phyloP scores from a whole-genome alignment of 1,284 basidiomycete genomes.

The Sanguinoderma infundibulare region DNA sequence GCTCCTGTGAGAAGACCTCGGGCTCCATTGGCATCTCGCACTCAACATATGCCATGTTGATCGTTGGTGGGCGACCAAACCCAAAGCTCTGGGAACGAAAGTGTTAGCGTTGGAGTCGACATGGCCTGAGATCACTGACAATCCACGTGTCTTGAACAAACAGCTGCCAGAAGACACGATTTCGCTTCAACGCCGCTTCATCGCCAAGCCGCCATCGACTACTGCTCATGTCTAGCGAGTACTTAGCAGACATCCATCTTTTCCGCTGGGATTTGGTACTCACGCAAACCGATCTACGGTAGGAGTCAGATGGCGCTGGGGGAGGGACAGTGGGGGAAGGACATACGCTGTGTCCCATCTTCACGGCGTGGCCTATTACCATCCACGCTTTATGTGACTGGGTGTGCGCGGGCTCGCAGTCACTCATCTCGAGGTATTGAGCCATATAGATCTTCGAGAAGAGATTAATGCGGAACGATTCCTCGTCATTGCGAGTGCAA shows the following conservation, averaged over 20 bases:
- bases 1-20: slow-evolving; percentile 37
- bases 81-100: slow-evolving; percentile 54
- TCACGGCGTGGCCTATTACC: slow-evolving; percentile 59
- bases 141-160: slow-evolving; percentile 61
- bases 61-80: slow-evolving; percentile 63
- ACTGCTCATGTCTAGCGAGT: slow-evolving; percentile 60
- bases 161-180: slow-evolving; percentile 67
- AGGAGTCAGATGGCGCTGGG: no score
- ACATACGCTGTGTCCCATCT: slow-evolving; percentile 60
- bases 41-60: slow-evolving; percentile 58
- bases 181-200: slow-evolving; percentile 49
- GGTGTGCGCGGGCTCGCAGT: slow-evolving; percentile 46
- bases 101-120: background rate
- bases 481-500: background rate
- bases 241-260: background rate
- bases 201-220: slow-evolving; percentile 59
- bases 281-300: slow-evolving; percentile 68
- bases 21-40: slow-evolving; percentile 55
- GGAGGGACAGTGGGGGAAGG: background rate
- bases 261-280: slow-evolving; percentile 26
- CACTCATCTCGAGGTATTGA: slow-evolving; percentile 61
- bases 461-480: background rate
- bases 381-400: slow-evolving; percentile 56
- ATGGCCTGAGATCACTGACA: slow-evolving; percentile 40
- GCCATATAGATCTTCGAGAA: slow-evolving; percentile 57